Conservation (phyloP, 805 yeast genomes). For the Candida ascalaphidarum region DNA sequence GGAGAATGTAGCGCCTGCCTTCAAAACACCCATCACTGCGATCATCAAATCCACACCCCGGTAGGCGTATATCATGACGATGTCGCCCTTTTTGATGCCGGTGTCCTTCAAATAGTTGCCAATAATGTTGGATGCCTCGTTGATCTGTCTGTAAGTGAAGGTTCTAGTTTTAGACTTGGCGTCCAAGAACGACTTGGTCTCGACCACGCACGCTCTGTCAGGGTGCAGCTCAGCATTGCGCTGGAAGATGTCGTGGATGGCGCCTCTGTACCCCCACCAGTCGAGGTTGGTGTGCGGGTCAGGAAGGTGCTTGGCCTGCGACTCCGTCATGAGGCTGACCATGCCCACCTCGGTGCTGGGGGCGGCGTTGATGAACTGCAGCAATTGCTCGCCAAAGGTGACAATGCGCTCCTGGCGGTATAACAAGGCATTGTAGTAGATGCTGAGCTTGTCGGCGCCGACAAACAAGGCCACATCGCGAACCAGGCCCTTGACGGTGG, state of each 20-base stretch:
- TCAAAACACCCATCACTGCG: slow-evolving; percentile 94
- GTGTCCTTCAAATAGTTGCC: slow-evolving; percentile 78
- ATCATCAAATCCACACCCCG: slow-evolving; percentile 96
- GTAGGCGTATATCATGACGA: slow-evolving; percentile 95
- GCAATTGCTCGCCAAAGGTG: slow-evolving; percentile 66
- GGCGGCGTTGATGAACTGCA: slow-evolving; percentile 36
- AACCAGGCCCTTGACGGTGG: slow-evolving; percentile 44
- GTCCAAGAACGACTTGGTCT: slow-evolving; percentile 67
- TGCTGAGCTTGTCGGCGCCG: slow-evolving; percentile 17
- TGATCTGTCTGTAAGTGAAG: slow-evolving; percentile 80
- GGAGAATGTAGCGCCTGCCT: slow-evolving; percentile 98
- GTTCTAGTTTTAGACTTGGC: slow-evolving; percentile 50
- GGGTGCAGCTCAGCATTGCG: slow-evolving; percentile 80
- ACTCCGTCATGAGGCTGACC: slow-evolving; percentile 58
- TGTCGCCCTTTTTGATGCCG: slow-evolving; percentile 86
- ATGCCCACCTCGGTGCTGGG: slow-evolving; percentile 44
- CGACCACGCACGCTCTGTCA: slow-evolving; percentile 84
- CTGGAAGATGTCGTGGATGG: slow-evolving; percentile 93
- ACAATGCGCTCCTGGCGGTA: slow-evolving; percentile 63
- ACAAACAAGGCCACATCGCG: slow-evolving; percentile 55
- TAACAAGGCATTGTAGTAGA: slow-evolving; percentile 69
- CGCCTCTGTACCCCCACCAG: slow-evolving; percentile 88
- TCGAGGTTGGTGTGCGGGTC: slow-evolving; percentile 83
- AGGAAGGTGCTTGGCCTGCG: slow-evolving; percentile 60
- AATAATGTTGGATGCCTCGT: slow-evolving; percentile 86